A percentile compares a stretch with the other conserved stretches of the same genome.
Evolutionary conservation across 768 basidiomycete genomes (phyloP).

Genomic region (Phylloporus scabripes): DNA sequence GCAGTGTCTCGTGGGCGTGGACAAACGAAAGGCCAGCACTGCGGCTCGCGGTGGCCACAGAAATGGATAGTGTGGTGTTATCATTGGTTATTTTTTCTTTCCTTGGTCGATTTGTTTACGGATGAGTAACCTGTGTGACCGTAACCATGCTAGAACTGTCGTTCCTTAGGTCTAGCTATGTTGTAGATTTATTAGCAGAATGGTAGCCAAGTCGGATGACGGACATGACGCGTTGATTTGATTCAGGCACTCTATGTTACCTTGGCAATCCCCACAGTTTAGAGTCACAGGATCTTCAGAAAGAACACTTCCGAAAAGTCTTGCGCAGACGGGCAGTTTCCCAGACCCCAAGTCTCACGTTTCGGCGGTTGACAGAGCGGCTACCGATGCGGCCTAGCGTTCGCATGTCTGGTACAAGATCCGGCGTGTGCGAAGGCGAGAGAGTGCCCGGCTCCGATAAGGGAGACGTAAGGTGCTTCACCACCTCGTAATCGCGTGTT

Average conservation of each 20-base stretch:
- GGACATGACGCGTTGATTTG: not conserved
- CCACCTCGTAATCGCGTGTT: not conserved
- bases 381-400: not conserved
- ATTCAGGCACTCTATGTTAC: not conserved
- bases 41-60: constrained; percentile 4
- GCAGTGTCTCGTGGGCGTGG: constrained; percentile 3
- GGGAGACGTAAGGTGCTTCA: not conserved
- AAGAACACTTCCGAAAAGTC: not conserved
- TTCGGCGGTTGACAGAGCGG: not conserved
- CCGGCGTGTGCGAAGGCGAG: not conserved
- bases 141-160: constrained; percentile 10
- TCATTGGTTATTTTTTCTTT: not conserved
- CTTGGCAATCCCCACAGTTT: not conserved
- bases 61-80: not conserved
- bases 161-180: not conserved
- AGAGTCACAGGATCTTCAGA: not conserved
- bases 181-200: not conserved
- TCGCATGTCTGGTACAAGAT: not conserved
- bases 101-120: constrained; percentile 19
- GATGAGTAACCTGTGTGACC: not conserved
- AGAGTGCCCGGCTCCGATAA: not conserved
- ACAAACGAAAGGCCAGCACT: not conserved
- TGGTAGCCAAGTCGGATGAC: not conserved
- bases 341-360: not conserved
- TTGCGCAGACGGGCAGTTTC: not conserved